Percentiles rank a stretch among this genome's conserved stretches.
phyloP scores from a whole-genome alignment of 441 rosid genomes.

The Erysimum cheiri region DNA sequence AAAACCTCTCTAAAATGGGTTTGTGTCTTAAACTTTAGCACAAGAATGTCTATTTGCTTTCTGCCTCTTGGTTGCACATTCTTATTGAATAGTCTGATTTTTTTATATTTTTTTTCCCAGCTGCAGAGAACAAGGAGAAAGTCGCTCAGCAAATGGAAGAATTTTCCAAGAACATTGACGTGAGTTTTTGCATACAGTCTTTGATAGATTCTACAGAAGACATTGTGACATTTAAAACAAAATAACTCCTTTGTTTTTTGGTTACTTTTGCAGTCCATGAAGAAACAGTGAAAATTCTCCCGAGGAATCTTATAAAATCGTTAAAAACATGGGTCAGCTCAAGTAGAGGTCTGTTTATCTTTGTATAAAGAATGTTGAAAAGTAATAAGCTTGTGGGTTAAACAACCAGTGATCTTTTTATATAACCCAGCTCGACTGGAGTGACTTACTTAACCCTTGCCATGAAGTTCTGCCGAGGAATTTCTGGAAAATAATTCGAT shows the following conservation, averaged over 20 bases:
- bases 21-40: background rate
- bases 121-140: conserved; percentile 66
- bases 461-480: background rate
- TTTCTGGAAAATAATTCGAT: background rate
- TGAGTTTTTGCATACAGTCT: conserved; percentile 12
- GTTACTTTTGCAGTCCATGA: conserved; percentile 49
- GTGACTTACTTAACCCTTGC: background rate
- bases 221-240: background rate
- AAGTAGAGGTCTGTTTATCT: background rate
- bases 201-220: background rate
- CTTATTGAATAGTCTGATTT: background rate
- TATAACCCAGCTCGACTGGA: background rate
- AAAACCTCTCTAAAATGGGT: conserved; percentile 65
- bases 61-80: background rate
- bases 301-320: background rate
- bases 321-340: conserved; percentile 2
- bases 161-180: conserved; percentile 64
- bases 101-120: conserved; percentile 47
- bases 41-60: background rate
- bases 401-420: conserved; percentile 11
- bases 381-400: conserved; percentile 11
- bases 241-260: background rate
- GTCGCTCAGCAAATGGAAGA: conserved; percentile 76
- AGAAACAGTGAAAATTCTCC: conserved; percentile 44
- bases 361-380: conserved; percentile 2